These are phyloP conservation scores for Puccinellia tenuiflora DNA, from an alignment of 176 grass and related monocot genomes.

Conservation along the genomic window DNA sequence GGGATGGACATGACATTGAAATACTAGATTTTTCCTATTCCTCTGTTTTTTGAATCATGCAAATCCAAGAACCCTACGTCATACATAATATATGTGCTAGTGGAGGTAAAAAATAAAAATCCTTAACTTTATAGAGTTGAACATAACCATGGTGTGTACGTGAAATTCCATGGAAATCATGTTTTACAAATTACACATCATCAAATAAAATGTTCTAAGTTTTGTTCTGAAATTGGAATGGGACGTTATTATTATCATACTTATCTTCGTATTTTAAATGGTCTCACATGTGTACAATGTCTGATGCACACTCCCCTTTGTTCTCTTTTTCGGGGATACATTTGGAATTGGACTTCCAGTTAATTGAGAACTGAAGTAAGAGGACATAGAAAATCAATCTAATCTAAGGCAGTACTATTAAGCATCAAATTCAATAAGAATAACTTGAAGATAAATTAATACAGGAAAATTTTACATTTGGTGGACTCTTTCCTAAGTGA, in stretches of 20 bases:
- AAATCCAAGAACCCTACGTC: not conserved
- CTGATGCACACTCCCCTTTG: not conserved
- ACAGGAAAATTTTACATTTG: not conserved
- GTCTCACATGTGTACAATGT: not conserved
- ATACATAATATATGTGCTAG: not conserved
- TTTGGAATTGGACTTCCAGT: too few species aligned
- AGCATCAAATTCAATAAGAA: not conserved
- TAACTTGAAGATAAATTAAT: not conserved
- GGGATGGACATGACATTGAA: not conserved
- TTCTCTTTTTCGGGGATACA: too few species aligned
- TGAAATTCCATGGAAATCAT: too few species aligned
- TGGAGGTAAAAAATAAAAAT: too few species aligned
- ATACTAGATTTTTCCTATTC: not conserved
- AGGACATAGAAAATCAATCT: not conserved
- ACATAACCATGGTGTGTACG: too few species aligned
- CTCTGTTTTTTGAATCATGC: not conserved
- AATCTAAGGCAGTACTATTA: not conserved
- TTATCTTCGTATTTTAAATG: not conserved
- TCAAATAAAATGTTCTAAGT: not conserved
- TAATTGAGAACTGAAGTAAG: not conserved
- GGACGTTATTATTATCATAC: not conserved
- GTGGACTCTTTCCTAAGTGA: not conserved
- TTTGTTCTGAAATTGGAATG: not conserved
- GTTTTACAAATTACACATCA: too few species aligned
- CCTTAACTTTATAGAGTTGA: too few species aligned